Evolutionary conservation across 2,329 filamentous ascomycete species (phyloP).

Genomic region (Pseudofabraea citricarpa): DNA sequence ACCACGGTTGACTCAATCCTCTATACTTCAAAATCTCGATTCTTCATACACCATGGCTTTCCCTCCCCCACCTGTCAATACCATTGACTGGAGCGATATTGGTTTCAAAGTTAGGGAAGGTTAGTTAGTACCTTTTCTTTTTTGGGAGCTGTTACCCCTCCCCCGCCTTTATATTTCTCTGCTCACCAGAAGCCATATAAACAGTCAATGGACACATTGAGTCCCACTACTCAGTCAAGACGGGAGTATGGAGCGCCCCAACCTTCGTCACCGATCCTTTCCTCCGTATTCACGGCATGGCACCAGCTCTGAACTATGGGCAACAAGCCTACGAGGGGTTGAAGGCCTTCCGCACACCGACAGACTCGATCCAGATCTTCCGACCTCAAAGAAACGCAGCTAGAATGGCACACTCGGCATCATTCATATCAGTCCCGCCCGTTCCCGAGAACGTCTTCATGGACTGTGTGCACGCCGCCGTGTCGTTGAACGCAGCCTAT

Average conservation of each 20-base stretch:
- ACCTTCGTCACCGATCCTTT: slow-evolving; percentile 78
- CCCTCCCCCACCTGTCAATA: slow-evolving; percentile 71
- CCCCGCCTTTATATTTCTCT: background rate
- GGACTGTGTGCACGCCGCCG: slow-evolving; percentile 71
- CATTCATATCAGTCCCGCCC: slow-evolving; percentile 76
- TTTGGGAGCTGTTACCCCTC: slow-evolving; percentile 2
- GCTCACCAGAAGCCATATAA: slow-evolving; percentile 29
- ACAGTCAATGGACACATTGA: slow-evolving; percentile 94
- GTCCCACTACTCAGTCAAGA: slow-evolving; percentile 72
- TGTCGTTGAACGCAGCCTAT: slow-evolving; percentile 82
- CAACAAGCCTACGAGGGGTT: slow-evolving; percentile 98
- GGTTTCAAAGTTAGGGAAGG: slow-evolving; percentile 91
- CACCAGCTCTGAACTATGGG: slow-evolving; percentile 91
- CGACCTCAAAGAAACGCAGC: slow-evolving; percentile 78
- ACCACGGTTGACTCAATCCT: background rate
- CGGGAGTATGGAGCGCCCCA: slow-evolving; percentile 72
- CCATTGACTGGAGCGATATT: slow-evolving; percentile 88
- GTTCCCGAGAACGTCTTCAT: slow-evolving; percentile 76
- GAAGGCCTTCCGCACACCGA: slow-evolving; percentile 84
- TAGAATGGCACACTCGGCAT: slow-evolving; percentile 80
- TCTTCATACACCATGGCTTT: slow-evolving; percentile 41
- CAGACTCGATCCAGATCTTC: slow-evolving; percentile 75
- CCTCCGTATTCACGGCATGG: slow-evolving; percentile 90
- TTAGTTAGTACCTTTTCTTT: too few species aligned
- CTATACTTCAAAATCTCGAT: background rate